These are phyloP conservation scores for Coemansia furcata DNA, from an alignment of 192 early-diverging fungal species.

Conservation along the genomic window DNA sequence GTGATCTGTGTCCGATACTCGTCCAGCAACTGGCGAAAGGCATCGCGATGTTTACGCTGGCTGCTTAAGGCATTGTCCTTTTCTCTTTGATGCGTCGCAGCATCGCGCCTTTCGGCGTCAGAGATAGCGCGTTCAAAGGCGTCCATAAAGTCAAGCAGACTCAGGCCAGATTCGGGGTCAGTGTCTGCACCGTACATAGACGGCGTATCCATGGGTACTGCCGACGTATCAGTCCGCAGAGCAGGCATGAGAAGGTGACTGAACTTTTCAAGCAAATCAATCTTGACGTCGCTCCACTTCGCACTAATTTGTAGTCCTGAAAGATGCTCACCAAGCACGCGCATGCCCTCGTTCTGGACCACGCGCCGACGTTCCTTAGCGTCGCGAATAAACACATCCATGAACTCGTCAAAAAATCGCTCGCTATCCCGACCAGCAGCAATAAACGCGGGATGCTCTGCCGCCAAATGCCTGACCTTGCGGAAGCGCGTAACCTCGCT, in stretches of 20 bases:
- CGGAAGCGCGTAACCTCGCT: slow-evolving; percentile 57
- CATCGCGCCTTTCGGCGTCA: slow-evolving; percentile 64
- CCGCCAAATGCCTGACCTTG: slow-evolving; percentile 56
- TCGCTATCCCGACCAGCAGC: slow-evolving; percentile 61
- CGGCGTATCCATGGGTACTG: slow-evolving; percentile 16
- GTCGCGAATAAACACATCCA: slow-evolving; percentile 61
- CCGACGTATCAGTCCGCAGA: slow-evolving; percentile 12
- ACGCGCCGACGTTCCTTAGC: slow-evolving; percentile 67
- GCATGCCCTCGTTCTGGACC: slow-evolving; percentile 60
- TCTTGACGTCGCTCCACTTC: slow-evolving; percentile 28
- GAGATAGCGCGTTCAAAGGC: slow-evolving; percentile 70
- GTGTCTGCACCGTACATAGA: slow-evolving; percentile 5
- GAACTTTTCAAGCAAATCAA: slow-evolving; percentile 20
- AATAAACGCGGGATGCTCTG: slow-evolving; percentile 60
- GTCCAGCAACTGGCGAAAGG: slow-evolving; percentile 65
- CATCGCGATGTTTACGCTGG: slow-evolving; percentile 74
- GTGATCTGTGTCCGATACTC: slow-evolving; percentile 63
- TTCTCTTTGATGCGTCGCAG: slow-evolving; percentile 55
- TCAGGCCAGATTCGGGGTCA: slow-evolving; percentile 59
- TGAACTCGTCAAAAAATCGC: slow-evolving; percentile 69
- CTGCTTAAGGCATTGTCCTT: slow-evolving; percentile 51
- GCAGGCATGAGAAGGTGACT: slow-evolving; percentile 35
- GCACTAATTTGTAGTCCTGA: slow-evolving; percentile 6
- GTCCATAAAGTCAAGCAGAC: slow-evolving; percentile 75
- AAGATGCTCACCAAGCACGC: slow-evolving; percentile 36